Conservation (phyloP, 2,329 filamentous ascomycete genomes). For the Bipolaris gigantea region DNA sequence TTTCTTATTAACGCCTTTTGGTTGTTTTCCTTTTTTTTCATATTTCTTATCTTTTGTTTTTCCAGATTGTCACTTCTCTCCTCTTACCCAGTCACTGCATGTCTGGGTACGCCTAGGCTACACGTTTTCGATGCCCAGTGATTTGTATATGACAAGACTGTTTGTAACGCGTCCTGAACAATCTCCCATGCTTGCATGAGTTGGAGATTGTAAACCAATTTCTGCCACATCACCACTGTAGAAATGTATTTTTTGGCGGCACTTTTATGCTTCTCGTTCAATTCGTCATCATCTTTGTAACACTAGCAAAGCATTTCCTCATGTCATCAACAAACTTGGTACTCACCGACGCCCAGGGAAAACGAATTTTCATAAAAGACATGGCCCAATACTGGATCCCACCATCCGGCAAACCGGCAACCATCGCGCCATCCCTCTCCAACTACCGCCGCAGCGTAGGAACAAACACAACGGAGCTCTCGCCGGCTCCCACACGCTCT, state of each 20-base stretch:
- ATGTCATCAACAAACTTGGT: background rate
- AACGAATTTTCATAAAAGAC: slow-evolving; percentile 97
- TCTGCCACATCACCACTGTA: background rate
- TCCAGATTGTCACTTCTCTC: background rate
- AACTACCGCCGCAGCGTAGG: slow-evolving; percentile 63
- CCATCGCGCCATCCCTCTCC: slow-evolving; percentile 75
- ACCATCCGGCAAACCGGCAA: slow-evolving; percentile 67
- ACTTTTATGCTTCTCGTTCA: background rate
- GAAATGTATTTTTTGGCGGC: background rate
- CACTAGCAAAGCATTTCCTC: background rate
- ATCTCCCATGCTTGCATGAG: background rate
- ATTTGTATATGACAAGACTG: background rate
- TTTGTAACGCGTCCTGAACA: background rate
- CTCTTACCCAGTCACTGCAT: background rate
- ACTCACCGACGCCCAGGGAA: slow-evolving; percentile 61
- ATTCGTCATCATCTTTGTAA: background rate
- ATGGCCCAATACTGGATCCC: slow-evolving; percentile 92
- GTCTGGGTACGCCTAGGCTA: background rate
- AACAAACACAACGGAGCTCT: slow-evolving; percentile 48
- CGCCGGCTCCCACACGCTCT: slow-evolving; percentile 37
- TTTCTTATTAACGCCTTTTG: background rate
- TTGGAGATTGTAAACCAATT: too few species aligned
- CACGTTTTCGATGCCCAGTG: background rate
- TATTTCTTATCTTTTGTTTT: slow-evolving; percentile 10
- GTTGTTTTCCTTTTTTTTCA: background rate